These are phyloP conservation scores for Fagus crenata DNA, from an alignment of 306 rosid genomes.

Conservation along the genomic window DNA sequence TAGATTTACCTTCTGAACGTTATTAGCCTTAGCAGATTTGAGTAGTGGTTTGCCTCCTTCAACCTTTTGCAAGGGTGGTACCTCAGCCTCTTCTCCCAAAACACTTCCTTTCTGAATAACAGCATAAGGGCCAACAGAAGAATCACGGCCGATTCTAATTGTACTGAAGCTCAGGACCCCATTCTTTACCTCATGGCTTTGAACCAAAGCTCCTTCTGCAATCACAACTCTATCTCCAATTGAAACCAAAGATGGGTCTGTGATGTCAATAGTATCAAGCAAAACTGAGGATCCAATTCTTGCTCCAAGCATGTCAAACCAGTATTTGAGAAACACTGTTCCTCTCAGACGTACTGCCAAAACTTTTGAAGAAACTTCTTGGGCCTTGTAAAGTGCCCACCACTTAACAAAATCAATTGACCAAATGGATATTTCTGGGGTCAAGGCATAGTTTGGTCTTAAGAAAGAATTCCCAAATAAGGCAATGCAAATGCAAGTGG, in stretches of 20 bases:
- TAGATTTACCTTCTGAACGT: constrained; percentile 50
- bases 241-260: constrained; percentile 83
- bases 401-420: constrained; percentile 81
- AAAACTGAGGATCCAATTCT: constrained; percentile 80
- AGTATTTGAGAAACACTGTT: constrained; percentile 69
- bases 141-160: constrained; percentile 59
- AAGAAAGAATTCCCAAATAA: constrained; percentile 70
- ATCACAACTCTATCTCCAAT: constrained; percentile 77
- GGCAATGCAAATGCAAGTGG: constrained; percentile 64
- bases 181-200: constrained; percentile 87
- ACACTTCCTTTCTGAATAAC: constrained; percentile 70
- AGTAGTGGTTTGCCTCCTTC: constrained; percentile 45
- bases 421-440: constrained; percentile 65
- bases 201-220: constrained; percentile 83
- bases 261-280: constrained; percentile 84
- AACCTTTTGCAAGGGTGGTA: constrained; percentile 67
- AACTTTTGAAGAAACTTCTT: constrained; percentile 71
- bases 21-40: constrained; percentile 34
- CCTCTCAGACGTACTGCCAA: constrained; percentile 80
- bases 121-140: constrained; percentile 78
- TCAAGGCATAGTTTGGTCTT: constrained; percentile 65
- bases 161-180: constrained; percentile 66
- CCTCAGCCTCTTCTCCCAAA: constrained; percentile 57
- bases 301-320: constrained; percentile 92
- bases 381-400: constrained; percentile 87